These are phyloP conservation scores for Antarctomyces pellizariae DNA, from an alignment of 495 filamentous ascomycete genomes.

Conservation along the genomic window DNA sequence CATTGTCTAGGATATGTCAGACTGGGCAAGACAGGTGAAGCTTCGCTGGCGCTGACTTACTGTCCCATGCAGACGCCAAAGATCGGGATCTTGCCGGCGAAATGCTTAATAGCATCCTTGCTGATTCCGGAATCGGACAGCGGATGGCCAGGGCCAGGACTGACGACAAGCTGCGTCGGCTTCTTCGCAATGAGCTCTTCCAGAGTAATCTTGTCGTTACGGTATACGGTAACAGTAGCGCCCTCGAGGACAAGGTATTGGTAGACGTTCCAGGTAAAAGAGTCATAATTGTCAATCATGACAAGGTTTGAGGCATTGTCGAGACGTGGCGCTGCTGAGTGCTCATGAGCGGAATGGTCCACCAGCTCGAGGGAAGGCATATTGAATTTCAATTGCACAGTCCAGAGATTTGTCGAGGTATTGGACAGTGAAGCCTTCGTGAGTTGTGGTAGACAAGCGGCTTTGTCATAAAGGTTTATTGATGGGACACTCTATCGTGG, in stretches of 20 bases:
- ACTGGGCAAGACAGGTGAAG: background rate
- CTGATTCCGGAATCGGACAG: conserved; percentile 77
- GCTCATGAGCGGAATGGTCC: conserved; percentile 71
- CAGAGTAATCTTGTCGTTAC: conserved; percentile 78
- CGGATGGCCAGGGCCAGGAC: conserved; percentile 86
- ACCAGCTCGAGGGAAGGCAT: conserved; percentile 35
- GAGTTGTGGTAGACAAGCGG: too few species aligned
- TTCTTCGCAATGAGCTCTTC: conserved; percentile 59
- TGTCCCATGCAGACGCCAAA: conserved; percentile 97
- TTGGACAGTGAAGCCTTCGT: too few species aligned
- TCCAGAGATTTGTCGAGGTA: too few species aligned
- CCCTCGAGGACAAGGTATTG: conserved; percentile 93
- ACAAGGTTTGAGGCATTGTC: conserved; percentile 70
- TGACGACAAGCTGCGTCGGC: conserved; percentile 85
- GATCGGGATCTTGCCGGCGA: conserved; percentile 90
- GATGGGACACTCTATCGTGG: too few species aligned
- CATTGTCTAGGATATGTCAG: conserved; percentile 35
- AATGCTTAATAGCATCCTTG: conserved; percentile 71
- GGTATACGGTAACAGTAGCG: conserved; percentile 63
- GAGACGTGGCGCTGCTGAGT: conserved; percentile 40
- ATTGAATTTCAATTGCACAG: too few species aligned
- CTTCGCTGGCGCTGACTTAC: conserved; percentile 21
- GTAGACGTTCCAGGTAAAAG: conserved; percentile 97
- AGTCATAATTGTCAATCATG: conserved; percentile 97
- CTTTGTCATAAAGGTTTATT: too few species aligned